A percentile compares a stretch with the other conserved stretches of the same genome.
Evolutionary conservation across 805 yeast genomes (phyloP).

Genomic region (Ogataea paradorogensis): DNA sequence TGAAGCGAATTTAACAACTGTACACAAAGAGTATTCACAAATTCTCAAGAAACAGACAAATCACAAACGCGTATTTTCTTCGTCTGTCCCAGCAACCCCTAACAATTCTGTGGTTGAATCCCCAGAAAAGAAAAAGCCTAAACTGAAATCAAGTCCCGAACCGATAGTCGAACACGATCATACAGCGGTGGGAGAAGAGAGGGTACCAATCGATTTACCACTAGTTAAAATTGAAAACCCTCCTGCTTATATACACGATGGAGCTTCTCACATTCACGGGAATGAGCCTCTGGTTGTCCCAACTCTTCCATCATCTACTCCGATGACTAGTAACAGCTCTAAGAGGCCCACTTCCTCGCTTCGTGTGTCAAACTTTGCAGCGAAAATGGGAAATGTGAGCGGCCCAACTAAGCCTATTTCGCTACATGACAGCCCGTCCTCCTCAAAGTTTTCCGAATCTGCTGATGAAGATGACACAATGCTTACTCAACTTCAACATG

Average conservation of each 20-base stretch:
- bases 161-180: neutral
- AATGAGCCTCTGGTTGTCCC: conserved; percentile 13
- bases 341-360: conserved; percentile 8
- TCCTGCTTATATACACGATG: neutral
- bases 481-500: conserved; percentile 9
- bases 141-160: conserved; percentile 1
- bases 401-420: conserved; percentile 16
- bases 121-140: neutral
- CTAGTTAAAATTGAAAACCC: too few relatives aligned
- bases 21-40: conserved; percentile 23
- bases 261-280: neutral
- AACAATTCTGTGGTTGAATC: conserved; percentile 4
- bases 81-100: conserved; percentile 17
- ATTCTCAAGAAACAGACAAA: conserved; percentile 23
- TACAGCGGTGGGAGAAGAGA: neutral
- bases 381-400: conserved; percentile 9
- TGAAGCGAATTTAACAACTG: conserved; percentile 18
- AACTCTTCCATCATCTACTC: conserved; percentile 18
- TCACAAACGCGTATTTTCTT: conserved; percentile 25
- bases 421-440: neutral
- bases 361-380: conserved; percentile 16
- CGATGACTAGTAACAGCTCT: conserved; percentile 14
- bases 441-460: conserved; percentile 3
- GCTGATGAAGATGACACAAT: conserved; percentile 6
- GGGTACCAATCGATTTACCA: neutral